A percentile compares a stretch with the other conserved stretches of the same genome.
Evolutionary conservation across 2,329 filamentous ascomycete genomes (phyloP).

Genomic region (Clarireedia sp.): DNA sequence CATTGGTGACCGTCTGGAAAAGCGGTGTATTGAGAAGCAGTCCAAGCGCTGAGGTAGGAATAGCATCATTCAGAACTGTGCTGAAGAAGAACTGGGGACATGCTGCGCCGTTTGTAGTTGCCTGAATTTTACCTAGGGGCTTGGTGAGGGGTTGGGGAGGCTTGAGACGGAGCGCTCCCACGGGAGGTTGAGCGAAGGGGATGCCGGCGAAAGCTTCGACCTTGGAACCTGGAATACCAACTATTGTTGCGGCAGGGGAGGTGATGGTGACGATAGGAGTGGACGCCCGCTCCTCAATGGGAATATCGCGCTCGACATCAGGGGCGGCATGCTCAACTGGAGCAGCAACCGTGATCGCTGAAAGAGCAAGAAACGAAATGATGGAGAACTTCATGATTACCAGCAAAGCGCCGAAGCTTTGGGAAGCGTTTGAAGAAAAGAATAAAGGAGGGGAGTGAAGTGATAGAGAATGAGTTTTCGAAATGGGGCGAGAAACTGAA

Average conservation of each 20-base stretch:
- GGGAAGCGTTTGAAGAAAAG: too few species aligned
- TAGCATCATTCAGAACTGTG: conserved; percentile 33
- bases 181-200: conserved; percentile 64
- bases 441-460: too few species aligned
- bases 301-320: background rate
- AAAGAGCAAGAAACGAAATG: background rate
- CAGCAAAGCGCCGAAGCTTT: too few species aligned
- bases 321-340: background rate
- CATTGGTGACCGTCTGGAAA: conserved; percentile 45
- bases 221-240: conserved; percentile 7
- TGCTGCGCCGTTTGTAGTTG: conserved; percentile 47
- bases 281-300: background rate
- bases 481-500: too few species aligned
- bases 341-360: background rate
- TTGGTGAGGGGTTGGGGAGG: conserved; percentile 55
- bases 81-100: conserved; percentile 68
- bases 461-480: too few species aligned
- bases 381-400: conserved; percentile 5
- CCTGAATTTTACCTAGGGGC: conserved; percentile 52
- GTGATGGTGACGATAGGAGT: conserved; percentile 11
- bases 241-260: conserved; percentile 12
- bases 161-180: conserved; percentile 57
- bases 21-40: conserved; percentile 47
- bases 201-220: conserved; percentile 65
- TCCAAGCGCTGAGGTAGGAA: conserved; percentile 38